Evolutionary conservation across 495 filamentous ascomycete genomes (phyloP), one percentile per base, ranked within the genome.

Genomic region (Xanthoparmelia taractica): DNA sequence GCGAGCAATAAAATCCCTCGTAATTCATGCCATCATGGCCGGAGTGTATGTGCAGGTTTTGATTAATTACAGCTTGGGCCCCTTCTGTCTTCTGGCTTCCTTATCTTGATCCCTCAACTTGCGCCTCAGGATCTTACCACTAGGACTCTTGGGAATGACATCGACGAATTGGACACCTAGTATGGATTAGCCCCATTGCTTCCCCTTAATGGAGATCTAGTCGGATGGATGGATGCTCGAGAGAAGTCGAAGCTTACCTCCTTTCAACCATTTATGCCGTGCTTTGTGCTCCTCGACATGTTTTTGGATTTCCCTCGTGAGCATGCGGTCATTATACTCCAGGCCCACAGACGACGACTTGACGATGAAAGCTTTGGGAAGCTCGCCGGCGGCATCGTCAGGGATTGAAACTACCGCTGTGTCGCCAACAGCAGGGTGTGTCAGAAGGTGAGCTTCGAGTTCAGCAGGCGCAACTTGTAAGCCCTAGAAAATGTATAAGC

Each of bases 381-480:
- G 82, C 73, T 96, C 92, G 52, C 91, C 91, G 17, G 87, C 84
- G 2, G 78, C 73, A 34, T 88, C 86, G 69, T 94, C 86, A 0
- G 85, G 88, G 13, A 94, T 79, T 18, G 85, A 86, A 65, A 96
- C 92, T 15, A 96, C 90, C 36, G 90, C 87, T 67, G 86, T 90
- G 72, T 96, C 92, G 33, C 86, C 84, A 20, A 96, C 92, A 34
- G 82, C 79, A 0, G 88, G 86, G 70, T 96, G 91, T 8, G 86
- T 84, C 45, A 96, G 86, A 17, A 96, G 80, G 68, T 94, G 91
- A 23, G 91, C 88, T 78, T 96, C 92, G 0, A 96, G 84, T 67
- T 96, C 92, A 20, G 92, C 92, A 5, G 92, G 92, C 5, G 92
- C 90, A 40, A 96, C 92, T 88, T 96, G 92, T 43, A 88, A 77